phyloP scores from a whole-genome alignment of 2,329 filamentous ascomycete species.

The Microdochium nivale region DNA sequence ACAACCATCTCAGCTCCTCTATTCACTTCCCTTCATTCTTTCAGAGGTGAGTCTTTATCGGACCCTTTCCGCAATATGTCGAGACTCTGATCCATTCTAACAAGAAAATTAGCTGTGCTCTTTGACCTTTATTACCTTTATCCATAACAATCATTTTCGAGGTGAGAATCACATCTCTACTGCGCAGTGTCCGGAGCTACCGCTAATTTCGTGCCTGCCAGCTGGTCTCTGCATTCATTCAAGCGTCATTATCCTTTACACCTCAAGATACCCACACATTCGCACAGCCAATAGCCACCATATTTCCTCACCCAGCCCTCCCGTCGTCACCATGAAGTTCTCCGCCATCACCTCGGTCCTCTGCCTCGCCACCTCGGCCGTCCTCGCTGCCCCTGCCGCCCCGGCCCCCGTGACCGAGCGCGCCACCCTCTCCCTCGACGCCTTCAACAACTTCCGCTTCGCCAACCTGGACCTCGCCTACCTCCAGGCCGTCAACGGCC shows the following conservation, averaged over 20 bases:
- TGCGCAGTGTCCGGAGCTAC: neutral
- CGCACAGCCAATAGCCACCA: constrained; percentile 13
- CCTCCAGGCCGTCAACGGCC: constrained; percentile 22
- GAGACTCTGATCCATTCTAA: constrained; percentile 6
- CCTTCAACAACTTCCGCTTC: constrained; percentile 21
- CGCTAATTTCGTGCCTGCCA: constrained; percentile 14
- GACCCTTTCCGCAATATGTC: neutral
- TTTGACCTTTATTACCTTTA: constrained; percentile 35
- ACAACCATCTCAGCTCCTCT: neutral
- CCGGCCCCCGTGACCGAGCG: constrained; percentile 31
- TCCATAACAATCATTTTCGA: constrained; percentile 23
- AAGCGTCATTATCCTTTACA: constrained; percentile 20
- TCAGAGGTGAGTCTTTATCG: constrained; percentile 29
- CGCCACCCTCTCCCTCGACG: constrained; percentile 19
- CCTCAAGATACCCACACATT: constrained; percentile 6
- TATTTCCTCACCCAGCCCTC: constrained; percentile 4
- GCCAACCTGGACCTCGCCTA: constrained; percentile 27
- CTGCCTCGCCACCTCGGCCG: constrained; percentile 14
- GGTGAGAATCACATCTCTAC: constrained; percentile 12
- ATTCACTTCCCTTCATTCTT: constrained; percentile 32
- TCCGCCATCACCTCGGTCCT: constrained; percentile 28
- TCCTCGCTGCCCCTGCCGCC: constrained; percentile 32
- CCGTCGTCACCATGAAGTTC: constrained; percentile 41
- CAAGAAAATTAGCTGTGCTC: constrained; percentile 34
- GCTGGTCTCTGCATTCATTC: constrained; percentile 34